Percentiles rank a stretch among this genome's conserved stretches.
phyloP scores from a whole-genome alignment of 352 stramenopile genomes.

The Pythium rishiriense region DNA sequence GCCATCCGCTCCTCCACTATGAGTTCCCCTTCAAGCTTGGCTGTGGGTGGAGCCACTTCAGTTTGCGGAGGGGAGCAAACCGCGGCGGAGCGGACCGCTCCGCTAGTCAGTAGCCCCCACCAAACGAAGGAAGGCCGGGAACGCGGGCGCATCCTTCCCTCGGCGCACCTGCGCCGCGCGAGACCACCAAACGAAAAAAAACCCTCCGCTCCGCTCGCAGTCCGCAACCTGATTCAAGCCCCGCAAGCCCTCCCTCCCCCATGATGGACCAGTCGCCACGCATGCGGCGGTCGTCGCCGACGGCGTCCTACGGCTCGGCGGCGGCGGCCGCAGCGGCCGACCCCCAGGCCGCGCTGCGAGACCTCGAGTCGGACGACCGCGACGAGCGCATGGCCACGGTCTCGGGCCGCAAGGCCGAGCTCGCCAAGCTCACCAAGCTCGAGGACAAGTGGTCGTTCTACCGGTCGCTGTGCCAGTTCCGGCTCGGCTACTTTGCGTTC shows the following conservation, averaged over 20 bases:
- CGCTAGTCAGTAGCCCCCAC: slow-evolving; percentile 22
- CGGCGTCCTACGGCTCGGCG: background rate
- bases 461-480: slow-evolving; percentile 79
- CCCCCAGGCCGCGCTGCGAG: slow-evolving; percentile 1
- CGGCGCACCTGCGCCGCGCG: background rate
- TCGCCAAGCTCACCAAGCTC: slow-evolving; percentile 64
- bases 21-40: slow-evolving; percentile 1
- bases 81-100: slow-evolving; percentile 2
- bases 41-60: slow-evolving; percentile 20
- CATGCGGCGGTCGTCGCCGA: slow-evolving; percentile 12
- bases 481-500: slow-evolving; percentile 88
- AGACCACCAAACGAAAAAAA: background rate
- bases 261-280: slow-evolving; percentile 21
- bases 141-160: slow-evolving; percentile 21
- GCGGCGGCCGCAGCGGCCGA: slow-evolving; percentile 6
- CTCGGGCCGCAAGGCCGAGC: slow-evolving; percentile 58
- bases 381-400: slow-evolving; percentile 61
- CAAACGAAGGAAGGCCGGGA: slow-evolving; percentile 2
- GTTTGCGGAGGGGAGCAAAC: slow-evolving; percentile 17
- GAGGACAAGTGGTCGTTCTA: slow-evolving; percentile 75
- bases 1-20: background rate
- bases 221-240: slow-evolving; percentile 23
- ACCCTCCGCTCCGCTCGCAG: background rate
- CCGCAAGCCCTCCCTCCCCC: background rate
- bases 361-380: slow-evolving; percentile 26